phyloP scores from a whole-genome alignment of 257 asterid species.

The Capsicum pubescens region DNA sequence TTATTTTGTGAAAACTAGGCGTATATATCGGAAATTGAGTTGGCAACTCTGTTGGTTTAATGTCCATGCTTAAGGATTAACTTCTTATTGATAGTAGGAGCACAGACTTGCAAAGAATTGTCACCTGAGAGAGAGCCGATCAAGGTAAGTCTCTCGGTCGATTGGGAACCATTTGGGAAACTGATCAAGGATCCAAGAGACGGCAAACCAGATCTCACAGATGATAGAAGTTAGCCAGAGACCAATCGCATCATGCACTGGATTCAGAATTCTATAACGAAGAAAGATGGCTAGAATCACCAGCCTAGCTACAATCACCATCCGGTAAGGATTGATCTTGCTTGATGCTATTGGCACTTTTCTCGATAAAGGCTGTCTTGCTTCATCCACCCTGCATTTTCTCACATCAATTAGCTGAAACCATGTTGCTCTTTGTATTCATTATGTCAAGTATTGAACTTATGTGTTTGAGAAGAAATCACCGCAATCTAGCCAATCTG shows the following conservation, averaged over 20 bases:
- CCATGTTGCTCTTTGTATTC: neutral
- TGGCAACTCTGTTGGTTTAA: neutral
- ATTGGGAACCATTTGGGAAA: conserved; percentile 98
- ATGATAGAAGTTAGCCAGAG: conserved; percentile 96
- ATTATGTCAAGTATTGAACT: neutral
- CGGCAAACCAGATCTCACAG: conserved; percentile 97
- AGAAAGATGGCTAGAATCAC: conserved; percentile 81
- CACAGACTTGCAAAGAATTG: neutral
- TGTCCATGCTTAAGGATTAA: conserved; percentile 2
- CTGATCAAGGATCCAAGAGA: conserved; percentile 98
- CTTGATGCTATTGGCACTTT: conserved; percentile 96
- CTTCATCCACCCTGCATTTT: conserved; percentile 84
- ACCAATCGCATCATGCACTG: conserved; percentile 91
- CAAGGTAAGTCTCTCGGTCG: conserved; percentile 91
- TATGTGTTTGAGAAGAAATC: neutral
- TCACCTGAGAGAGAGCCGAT: conserved; percentile 93
- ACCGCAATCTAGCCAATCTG: conserved; percentile 15
- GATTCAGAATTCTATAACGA: conserved; percentile 86
- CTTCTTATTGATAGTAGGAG: neutral
- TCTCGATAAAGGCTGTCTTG: conserved; percentile 91
- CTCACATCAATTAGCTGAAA: conserved; percentile 5
- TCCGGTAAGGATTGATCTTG: conserved; percentile 90
- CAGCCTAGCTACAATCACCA: conserved; percentile 89
- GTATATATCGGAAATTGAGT: neutral
- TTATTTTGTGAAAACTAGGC: neutral